Percentiles rank a stretch among this genome's conserved stretches.
phyloP scores from a whole-genome alignment of 495 filamentous ascomycete genomes.

The Usnea hakonensis region DNA sequence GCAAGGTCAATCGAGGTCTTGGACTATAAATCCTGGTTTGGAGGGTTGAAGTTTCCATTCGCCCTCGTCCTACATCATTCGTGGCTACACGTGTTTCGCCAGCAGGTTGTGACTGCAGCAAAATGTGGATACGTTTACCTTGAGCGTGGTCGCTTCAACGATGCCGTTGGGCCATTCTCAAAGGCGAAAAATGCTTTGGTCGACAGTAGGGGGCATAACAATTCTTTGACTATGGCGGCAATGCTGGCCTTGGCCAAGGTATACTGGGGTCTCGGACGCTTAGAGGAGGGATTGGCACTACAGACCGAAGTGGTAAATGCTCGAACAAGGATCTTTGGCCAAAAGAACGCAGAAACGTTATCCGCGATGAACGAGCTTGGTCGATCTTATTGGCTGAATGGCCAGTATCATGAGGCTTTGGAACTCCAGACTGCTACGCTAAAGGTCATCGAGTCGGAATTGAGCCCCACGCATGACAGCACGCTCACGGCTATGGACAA shows the following conservation, averaged over 20 bases:
- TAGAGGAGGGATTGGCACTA: conserved; percentile 20
- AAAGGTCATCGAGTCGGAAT: conserved; percentile 13
- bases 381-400: conserved; percentile 21
- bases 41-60: conserved; percentile 6
- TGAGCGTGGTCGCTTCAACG: conserved; percentile 27
- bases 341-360: conserved; percentile 23
- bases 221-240: conserved; percentile 12
- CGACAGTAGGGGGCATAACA: conserved; percentile 13
- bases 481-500: conserved; percentile 29
- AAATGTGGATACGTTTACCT: conserved; percentile 33
- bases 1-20: conserved; percentile 19
- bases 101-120: conserved; percentile 14
- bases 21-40: conserved; percentile 15
- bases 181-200: conserved; percentile 22
- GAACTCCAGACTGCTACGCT: conserved; percentile 26
- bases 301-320: conserved; percentile 22
- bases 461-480: conserved; percentile 22
- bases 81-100: conserved; percentile 14
- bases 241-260: conserved; percentile 22
- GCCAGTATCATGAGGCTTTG: conserved; percentile 28
- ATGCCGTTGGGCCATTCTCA: conserved; percentile 24
- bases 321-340: conserved; percentile 19
- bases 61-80: conserved; percentile 14
- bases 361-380: conserved; percentile 23
- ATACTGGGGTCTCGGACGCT: conserved; percentile 20